Percentiles rank a stretch among this genome's conserved stretches.
Evolutionary conservation across 495 filamentous ascomycete species (phyloP).

Genomic region (Neurospora terricola): DNA sequence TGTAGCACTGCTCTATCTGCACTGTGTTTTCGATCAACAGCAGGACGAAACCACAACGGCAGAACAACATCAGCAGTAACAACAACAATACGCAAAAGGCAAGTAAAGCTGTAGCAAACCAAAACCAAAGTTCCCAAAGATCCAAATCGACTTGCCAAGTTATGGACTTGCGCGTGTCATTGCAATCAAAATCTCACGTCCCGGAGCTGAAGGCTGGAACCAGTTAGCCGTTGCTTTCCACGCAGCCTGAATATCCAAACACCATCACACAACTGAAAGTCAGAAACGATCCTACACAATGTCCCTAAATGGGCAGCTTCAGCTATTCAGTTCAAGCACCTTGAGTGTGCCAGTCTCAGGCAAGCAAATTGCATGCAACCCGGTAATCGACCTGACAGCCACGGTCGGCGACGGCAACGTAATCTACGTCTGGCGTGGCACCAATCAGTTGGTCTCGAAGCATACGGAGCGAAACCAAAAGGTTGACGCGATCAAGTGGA

Average conservation of each 20-base stretch:
- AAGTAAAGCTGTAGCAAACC: neutral
- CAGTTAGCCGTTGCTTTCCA: neutral
- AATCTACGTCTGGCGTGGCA: conserved; percentile 46
- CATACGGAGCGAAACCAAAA: conserved; percentile 38
- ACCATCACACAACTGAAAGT: neutral
- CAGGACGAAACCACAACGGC: neutral
- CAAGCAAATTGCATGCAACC: conserved; percentile 60
- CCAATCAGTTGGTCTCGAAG: conserved; percentile 34
- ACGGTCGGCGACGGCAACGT: conserved; percentile 63
- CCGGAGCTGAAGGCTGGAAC: neutral
- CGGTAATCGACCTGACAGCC: conserved; percentile 73
- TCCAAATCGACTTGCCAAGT: neutral
- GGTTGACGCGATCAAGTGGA: conserved; percentile 57
- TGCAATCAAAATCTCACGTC: neutral
- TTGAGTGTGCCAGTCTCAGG: conserved; percentile 25
- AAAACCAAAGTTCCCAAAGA: neutral
- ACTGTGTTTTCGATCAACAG: neutral
- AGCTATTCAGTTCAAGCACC: conserved; percentile 32
- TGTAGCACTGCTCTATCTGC: neutral
- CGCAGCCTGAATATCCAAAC: neutral
- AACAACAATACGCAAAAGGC: neutral
- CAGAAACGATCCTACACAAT: conserved; percentile 6
- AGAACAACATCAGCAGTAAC: neutral
- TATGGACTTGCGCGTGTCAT: neutral
- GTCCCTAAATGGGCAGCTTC: conserved; percentile 23